These are phyloP conservation scores for Pichia inconspicua DNA, from an alignment of 1,139 yeast species.

Conservation along the genomic window DNA sequence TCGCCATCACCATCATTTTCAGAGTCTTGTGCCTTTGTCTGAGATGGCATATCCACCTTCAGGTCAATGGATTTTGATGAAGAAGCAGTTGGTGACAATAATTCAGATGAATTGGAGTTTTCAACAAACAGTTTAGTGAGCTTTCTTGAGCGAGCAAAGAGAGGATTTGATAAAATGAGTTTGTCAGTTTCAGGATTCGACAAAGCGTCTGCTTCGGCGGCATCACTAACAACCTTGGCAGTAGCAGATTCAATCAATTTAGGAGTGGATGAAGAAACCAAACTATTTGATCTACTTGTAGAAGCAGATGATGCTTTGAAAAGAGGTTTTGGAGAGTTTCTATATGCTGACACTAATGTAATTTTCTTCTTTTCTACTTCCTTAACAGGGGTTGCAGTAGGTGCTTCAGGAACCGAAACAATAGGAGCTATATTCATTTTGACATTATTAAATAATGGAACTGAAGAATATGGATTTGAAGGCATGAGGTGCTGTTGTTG, in stretches of 20 bases:
- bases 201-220: conserved; percentile 18
- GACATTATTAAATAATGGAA: conserved; percentile 40
- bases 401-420: conserved; percentile 36
- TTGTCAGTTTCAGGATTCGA: conserved; percentile 46
- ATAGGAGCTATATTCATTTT: conserved; percentile 24
- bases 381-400: conserved; percentile 40
- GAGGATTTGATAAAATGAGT: conserved; percentile 63
- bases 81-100: not conserved
- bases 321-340: conserved; percentile 46
- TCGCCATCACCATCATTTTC: not conserved
- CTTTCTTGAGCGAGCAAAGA: conserved; percentile 58
- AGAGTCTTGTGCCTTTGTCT: not conserved
- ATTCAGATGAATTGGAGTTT: conserved; percentile 27
- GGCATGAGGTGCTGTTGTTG: conserved; percentile 18
- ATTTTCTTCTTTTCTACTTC: conserved; percentile 51
- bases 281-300: conserved; percentile 17
- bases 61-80: conserved; percentile 7
- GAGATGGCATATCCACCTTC: conserved; percentile 10
- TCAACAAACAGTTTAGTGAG: conserved; percentile 53
- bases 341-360: conserved; percentile 55
- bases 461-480: conserved; percentile 52
- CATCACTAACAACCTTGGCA: conserved; percentile 16
- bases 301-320: conserved; percentile 22
- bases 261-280: conserved; percentile 19
- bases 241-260: conserved; percentile 23